A percentile compares a stretch with the other conserved stretches of the same genome.
Conservation (phyloP, 768 basidiomycete genomes). For the Lactifluus pinguis region DNA sequence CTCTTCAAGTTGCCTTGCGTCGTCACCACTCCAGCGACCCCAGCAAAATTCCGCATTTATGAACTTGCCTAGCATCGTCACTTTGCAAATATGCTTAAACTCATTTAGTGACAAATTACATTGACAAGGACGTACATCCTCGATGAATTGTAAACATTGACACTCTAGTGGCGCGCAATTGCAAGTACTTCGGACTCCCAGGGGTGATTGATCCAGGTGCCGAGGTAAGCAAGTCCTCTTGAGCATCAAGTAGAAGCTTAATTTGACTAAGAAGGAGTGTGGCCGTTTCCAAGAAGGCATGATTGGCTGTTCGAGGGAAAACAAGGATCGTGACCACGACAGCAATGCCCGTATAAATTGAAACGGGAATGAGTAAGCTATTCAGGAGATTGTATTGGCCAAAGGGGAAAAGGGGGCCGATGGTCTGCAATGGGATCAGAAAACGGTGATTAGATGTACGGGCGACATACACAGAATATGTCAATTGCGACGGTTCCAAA, state of each 20-base stretch:
- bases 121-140: slow-evolving; percentile 22
- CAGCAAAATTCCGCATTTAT: slow-evolving; percentile 36
- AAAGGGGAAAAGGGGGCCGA: slow-evolving; percentile 43
- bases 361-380: slow-evolving; percentile 36
- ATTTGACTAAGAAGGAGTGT: slow-evolving; percentile 26
- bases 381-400: slow-evolving; percentile 36
- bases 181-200: slow-evolving; percentile 20
- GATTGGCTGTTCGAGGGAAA: slow-evolving; percentile 46
- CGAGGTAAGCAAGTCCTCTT: slow-evolving; percentile 26
- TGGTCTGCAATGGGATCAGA: slow-evolving; percentile 24
- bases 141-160: slow-evolving; percentile 24
- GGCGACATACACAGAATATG: slow-evolving; percentile 31
- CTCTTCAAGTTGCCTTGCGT: slow-evolving; percentile 30
- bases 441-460: not conserved
- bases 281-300: slow-evolving; percentile 29
- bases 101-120: not conserved
- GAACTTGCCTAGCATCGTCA: slow-evolving; percentile 28
- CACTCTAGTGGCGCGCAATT: slow-evolving; percentile 19
- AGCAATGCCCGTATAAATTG: slow-evolving; percentile 41
- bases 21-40: slow-evolving; percentile 39
- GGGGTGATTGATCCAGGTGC: slow-evolving; percentile 20
- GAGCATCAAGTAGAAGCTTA: slow-evolving; percentile 26
- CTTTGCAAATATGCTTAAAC: slow-evolving; percentile 20
- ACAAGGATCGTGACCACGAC: slow-evolving; percentile 36
- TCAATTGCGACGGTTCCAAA: slow-evolving; percentile 42